These are phyloP conservation scores for Podaxis sp. DNA, from an alignment of 768 basidiomycete species.

Conservation along the genomic window DNA sequence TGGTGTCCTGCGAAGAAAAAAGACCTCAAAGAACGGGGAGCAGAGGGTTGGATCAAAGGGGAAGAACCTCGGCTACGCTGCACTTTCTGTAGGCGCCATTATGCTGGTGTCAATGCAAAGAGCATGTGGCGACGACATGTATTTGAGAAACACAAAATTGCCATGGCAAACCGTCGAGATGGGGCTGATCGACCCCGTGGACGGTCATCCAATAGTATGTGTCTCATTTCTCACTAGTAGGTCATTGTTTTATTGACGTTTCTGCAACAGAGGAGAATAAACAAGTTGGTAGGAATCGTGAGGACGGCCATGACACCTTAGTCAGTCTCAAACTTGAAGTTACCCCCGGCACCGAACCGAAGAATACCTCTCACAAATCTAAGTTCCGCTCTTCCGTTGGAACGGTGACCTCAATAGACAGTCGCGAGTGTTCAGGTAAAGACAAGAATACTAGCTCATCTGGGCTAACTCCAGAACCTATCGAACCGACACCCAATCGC, in stretches of 20 bases:
- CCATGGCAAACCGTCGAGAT: slow-evolving; percentile 85
- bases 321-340: slow-evolving; percentile 43
- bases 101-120: slow-evolving; percentile 86
- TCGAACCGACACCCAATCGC: slow-evolving; percentile 12
- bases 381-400: slow-evolving; percentile 39
- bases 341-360: slow-evolving; percentile 36
- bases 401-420: slow-evolving; percentile 23
- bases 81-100: slow-evolving; percentile 82
- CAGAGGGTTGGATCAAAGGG: slow-evolving; percentile 77
- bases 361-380: slow-evolving; percentile 39
- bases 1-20: slow-evolving; percentile 89
- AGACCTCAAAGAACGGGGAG: slow-evolving; percentile 66
- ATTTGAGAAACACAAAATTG: slow-evolving; percentile 87
- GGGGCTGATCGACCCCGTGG: slow-evolving; percentile 63
- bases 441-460: slow-evolving; percentile 12
- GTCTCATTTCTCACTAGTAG: slow-evolving; percentile 1
- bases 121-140: slow-evolving; percentile 92
- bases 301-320: slow-evolving; percentile 42
- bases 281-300: slow-evolving; percentile 26
- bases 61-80: slow-evolving; percentile 79
- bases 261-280: slow-evolving; percentile 56
- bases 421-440: slow-evolving; percentile 22
- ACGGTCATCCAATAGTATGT: slow-evolving; percentile 66
- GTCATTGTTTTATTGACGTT: slow-evolving; percentile 14
- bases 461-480: slow-evolving; percentile 16